phyloP scores from a whole-genome alignment of 768 basidiomycete species.

The Hypholoma sublateritium region DNA sequence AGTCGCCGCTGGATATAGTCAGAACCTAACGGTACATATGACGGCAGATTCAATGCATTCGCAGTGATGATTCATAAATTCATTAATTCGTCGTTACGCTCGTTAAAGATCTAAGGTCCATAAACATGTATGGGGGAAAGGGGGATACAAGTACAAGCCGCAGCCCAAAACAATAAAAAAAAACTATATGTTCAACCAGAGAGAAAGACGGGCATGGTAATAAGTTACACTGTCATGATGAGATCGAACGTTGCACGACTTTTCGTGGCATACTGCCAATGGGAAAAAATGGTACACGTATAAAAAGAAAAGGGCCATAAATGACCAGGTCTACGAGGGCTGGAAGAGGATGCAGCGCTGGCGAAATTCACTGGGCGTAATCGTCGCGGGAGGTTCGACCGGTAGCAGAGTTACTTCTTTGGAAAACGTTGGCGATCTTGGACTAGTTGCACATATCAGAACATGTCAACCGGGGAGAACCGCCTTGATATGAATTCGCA shows the following conservation, averaged over 20 bases:
- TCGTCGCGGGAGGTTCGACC: not conserved
- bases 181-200: not conserved
- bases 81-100: too few relatives aligned
- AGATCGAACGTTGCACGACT: not conserved
- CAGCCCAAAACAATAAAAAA: not conserved
- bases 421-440: conserved; percentile 3
- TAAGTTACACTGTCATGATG: not conserved
- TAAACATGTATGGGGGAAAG: not conserved
- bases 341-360: not conserved
- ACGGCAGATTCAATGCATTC: too few relatives aligned
- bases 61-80: too few relatives aligned
- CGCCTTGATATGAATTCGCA: not conserved
- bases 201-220: not conserved
- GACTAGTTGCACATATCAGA: not conserved
- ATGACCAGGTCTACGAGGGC: too few relatives aligned
- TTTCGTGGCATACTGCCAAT: too few relatives aligned
- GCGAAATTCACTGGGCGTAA: not conserved
- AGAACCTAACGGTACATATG: too few relatives aligned
- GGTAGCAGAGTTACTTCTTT: not conserved
- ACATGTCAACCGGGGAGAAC: too few relatives aligned
- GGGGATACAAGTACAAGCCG: not conserved
- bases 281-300: too few relatives aligned
- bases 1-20: too few relatives aligned
- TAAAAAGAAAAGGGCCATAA: too few relatives aligned
- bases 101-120: too few relatives aligned